Base-by-base conservation (phyloP, 306 rosid species). In the Quercus bicolor region DNA sequence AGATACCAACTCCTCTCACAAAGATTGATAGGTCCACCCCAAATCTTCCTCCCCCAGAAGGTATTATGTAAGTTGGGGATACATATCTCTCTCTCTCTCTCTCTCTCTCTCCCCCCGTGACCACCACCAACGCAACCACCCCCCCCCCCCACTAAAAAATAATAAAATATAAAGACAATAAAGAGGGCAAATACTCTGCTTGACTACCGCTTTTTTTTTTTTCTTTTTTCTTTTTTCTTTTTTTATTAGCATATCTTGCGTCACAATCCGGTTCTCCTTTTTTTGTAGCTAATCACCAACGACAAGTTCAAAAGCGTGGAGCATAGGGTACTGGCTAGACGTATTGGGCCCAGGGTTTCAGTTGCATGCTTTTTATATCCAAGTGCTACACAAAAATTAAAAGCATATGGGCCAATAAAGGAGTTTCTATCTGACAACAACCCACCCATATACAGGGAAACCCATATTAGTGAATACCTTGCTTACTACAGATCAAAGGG, bases 331-430 rank as follows among this genome's bases (percentile, higher is more conserved):
- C 53, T 48, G 53, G 53, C 53, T 48, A 72, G 94, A 80, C n/a
- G 79, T 10, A 55, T 72, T 43, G 95, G 89, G 18, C 90, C 97
- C 3, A 86, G 98, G 79, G 83, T 80, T 28, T 91, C 97, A 75
- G 88, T 83, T 23, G 97, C 98, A 54, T 94, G 92, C 75, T 88
- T 85, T 45, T 52, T 91, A 74, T 94, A 94, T 85, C 98, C 98
- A 20, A 80, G 83, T 61, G 78, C 87, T 2, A 56, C 66, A 2
- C 73, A 74, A 1, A 90, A 73, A 52, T 20, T 71, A 2, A 48
- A 48, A 48, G 15, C 53, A 12, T 48, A 48, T 48, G 90, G 86
- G 6, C 98, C 97, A 15, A 81, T 88, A 48, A 74, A 86, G 56
- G 92, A 87, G 84, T 83, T 89, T 6, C 83, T 78, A 56, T 82